Conservation (phyloP, 208 protist species). For the Trypanosoma theileri region DNA sequence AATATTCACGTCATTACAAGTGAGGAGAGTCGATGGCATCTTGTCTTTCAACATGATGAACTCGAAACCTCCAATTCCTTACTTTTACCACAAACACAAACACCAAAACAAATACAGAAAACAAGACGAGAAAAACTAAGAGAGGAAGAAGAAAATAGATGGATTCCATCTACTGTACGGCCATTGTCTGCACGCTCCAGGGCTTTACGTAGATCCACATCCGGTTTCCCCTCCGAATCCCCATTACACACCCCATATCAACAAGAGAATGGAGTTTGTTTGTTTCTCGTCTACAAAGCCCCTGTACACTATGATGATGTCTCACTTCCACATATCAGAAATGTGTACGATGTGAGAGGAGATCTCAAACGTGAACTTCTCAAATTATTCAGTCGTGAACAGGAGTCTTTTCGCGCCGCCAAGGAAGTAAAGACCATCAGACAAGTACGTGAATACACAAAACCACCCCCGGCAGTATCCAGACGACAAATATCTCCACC, state of each 20-base stretch:
- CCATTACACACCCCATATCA: too few species aligned
- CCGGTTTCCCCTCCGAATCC: background rate
- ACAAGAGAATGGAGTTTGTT: constrained; percentile 29
- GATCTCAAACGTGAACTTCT: constrained; percentile 48
- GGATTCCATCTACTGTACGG: too few species aligned
- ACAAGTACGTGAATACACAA: too few species aligned
- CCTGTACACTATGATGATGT: constrained; percentile 88
- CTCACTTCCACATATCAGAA: constrained; percentile 31
- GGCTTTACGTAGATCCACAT: background rate
- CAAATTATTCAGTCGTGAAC: constrained; percentile 28
- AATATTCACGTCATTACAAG: constrained; percentile 89
- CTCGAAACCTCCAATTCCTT: constrained; percentile 38
- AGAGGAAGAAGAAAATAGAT: background rate
- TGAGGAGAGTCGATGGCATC: constrained; percentile 64
- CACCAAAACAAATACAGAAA: background rate
- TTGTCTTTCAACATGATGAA: constrained; percentile 76
- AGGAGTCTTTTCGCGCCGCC: background rate
- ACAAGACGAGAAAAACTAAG: background rate
- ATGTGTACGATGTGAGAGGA: constrained; percentile 39
- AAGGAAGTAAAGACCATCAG: background rate
- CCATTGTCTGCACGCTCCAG: too few species aligned
- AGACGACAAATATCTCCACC: too few species aligned
- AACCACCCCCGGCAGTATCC: too few species aligned
- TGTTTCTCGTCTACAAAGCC: constrained; percentile 76
- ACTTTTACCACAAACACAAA: background rate